These are phyloP conservation scores for Coelastrella sp. DNA, from an alignment of 139 green algal genomes.

Conservation along the genomic window DNA sequence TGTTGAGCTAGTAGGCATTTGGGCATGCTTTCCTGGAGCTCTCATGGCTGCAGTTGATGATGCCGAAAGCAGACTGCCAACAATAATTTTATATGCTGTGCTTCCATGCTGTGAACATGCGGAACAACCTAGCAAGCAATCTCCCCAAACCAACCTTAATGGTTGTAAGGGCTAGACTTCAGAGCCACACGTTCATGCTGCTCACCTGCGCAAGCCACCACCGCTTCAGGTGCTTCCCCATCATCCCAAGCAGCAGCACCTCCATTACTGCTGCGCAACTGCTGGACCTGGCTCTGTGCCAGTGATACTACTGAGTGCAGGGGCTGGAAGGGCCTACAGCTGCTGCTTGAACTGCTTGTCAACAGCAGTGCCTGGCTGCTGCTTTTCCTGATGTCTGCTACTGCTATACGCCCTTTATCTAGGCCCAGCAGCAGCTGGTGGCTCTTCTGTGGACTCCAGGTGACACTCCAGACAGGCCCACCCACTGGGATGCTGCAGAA, in stretches of 20 bases:
- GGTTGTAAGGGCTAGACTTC: not conserved
- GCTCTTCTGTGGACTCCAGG: conserved; percentile 4
- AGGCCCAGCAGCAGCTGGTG: conserved; percentile 42
- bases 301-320: not conserved
- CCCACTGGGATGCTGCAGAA: not conserved
- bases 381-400: conserved; percentile 44
- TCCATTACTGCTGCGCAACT: not conserved
- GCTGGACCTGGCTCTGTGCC: not conserved
- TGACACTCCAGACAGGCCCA: conserved; percentile 8
- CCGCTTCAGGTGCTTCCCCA: conserved; percentile 4
- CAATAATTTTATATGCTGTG: too few species aligned
- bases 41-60: too few species aligned
- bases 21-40: too few species aligned
- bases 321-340: not conserved
- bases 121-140: not conserved
- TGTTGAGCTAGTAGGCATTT: too few species aligned
- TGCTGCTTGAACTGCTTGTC: not conserved
- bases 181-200: not conserved
- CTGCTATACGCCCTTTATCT: conserved; percentile 38
- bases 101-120: too few species aligned
- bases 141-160: too few species aligned
- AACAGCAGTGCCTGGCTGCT: not conserved
- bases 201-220: conserved; percentile 39
- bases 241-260: not conserved
- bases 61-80: too few species aligned